Conservation (phyloP, 495 filamentous ascomycete species). For the Parathielavia hyrcaniae region DNA sequence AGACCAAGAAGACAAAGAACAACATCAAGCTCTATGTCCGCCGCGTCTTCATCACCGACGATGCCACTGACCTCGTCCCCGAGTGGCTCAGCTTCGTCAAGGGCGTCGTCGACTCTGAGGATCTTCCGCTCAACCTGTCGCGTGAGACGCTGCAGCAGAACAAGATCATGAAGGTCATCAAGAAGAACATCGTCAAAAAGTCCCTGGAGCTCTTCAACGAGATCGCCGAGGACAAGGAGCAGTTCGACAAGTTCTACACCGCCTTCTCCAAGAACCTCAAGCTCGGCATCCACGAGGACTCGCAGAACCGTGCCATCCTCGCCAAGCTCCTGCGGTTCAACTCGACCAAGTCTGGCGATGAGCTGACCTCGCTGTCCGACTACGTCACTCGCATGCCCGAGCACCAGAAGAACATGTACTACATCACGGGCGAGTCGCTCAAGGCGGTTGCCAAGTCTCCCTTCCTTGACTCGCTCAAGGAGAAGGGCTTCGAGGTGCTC, state of each 20-base stretch:
- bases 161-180: slow-evolving; percentile 99
- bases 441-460: slow-evolving; percentile 97
- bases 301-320: slow-evolving; percentile 87
- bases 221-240: slow-evolving; percentile 98
- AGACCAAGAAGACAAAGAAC: slow-evolving; percentile 99
- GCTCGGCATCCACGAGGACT: slow-evolving; percentile 99
- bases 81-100: slow-evolving; percentile 99
- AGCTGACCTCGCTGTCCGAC: slow-evolving; percentile 87
- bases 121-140: slow-evolving; percentile 96
- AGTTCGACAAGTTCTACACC: slow-evolving; percentile 99
- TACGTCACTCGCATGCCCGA: slow-evolving; percentile 98
- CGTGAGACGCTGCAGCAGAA: slow-evolving; percentile 99
- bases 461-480: slow-evolving; percentile 98
- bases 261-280: slow-evolving; percentile 99
- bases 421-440: slow-evolving; percentile 99
- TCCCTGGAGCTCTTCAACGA: slow-evolving; percentile 96
- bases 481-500: slow-evolving; percentile 98
- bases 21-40: slow-evolving; percentile 99
- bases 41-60: slow-evolving; percentile 99
- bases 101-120: slow-evolving; percentile 99
- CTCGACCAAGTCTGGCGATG: slow-evolving; percentile 97
- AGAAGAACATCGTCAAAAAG: slow-evolving; percentile 99
- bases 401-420: slow-evolving; percentile 99
- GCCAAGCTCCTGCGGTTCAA: slow-evolving; percentile 98
- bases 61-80: slow-evolving; percentile 96